phyloP scores from a whole-genome alignment of 164 flowering plant species.

The Umbilicus rupestris region DNA sequence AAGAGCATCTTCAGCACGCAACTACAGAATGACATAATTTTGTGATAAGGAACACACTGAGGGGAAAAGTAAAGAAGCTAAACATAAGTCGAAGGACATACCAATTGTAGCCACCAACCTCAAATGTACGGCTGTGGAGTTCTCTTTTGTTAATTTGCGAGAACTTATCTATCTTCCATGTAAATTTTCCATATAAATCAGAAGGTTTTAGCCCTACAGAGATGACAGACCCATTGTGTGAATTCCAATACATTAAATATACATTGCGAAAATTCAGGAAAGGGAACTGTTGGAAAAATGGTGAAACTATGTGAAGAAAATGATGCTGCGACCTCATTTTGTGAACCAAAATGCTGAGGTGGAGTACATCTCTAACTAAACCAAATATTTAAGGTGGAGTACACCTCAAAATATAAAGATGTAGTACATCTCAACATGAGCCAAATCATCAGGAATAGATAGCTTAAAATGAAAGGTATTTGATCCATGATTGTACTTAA shows the following conservation, averaged over 20 bases:
- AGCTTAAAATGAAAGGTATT: too few relatives aligned
- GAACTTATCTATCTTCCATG: slow-evolving; percentile 83
- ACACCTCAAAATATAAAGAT: not conserved
- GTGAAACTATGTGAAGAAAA: too few relatives aligned
- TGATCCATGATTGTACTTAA: too few relatives aligned
- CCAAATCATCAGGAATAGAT: too few relatives aligned
- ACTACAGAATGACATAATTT: not conserved
- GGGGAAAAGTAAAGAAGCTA: not conserved
- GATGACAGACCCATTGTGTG: not conserved
- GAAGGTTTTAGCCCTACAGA: slow-evolving; percentile 66
- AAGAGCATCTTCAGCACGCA: too few relatives aligned
- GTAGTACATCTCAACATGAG: too few relatives aligned
- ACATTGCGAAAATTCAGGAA: not conserved
- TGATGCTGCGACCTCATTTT: too few relatives aligned
- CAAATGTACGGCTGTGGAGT: slow-evolving; percentile 70
- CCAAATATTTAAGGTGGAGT: too few relatives aligned
- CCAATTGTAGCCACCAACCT: slow-evolving; percentile 89
- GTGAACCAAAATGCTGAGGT: too few relatives aligned
- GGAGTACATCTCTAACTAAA: too few relatives aligned
- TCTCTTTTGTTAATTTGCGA: slow-evolving; percentile 74
- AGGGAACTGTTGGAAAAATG: too few relatives aligned
- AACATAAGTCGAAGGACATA: slow-evolving; percentile 18
- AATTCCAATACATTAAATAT: not conserved
- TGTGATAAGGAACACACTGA: not conserved
- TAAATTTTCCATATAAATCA: slow-evolving; percentile 62